These are phyloP conservation scores for Rhizoclosmatium globosum DNA, from an alignment of 192 early-diverging fungal species.

Conservation along the genomic window DNA sequence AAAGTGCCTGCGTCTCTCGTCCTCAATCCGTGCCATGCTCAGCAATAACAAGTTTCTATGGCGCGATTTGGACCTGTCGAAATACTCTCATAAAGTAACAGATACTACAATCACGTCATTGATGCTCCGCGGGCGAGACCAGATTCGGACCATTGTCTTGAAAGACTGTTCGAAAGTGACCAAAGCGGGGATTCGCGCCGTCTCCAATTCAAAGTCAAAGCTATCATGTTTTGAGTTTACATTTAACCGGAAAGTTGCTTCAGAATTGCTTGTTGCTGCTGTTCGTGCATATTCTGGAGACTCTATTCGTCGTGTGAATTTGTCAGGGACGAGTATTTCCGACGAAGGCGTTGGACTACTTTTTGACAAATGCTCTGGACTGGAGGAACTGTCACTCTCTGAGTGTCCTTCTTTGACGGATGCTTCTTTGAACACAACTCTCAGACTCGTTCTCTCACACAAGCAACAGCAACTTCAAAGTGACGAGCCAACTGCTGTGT, in stretches of 20 bases:
- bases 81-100: background rate
- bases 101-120: conserved; percentile 16
- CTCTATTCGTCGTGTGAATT: conserved; percentile 16
- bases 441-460: background rate
- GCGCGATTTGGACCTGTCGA: conserved; percentile 11
- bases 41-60: conserved; percentile 33
- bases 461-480: background rate
- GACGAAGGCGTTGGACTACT: conserved; percentile 3
- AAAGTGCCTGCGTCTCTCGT: conserved; percentile 22
- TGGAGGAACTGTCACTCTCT: conserved; percentile 16
- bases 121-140: conserved; percentile 20
- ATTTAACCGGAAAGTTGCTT: background rate
- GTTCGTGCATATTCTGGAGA: background rate
- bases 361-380: background rate
- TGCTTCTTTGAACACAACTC: background rate
- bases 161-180: conserved; percentile 7
- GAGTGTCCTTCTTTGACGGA: conserved; percentile 23
- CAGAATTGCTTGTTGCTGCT: background rate
- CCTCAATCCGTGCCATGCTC: conserved; percentile 29
- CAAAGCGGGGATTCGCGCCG: conserved; percentile 12
- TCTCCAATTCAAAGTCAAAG: background rate
- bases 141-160: conserved; percentile 10
- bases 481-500: background rate
- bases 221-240: conserved; percentile 10
- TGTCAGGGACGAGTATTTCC: conserved; percentile 2